These are phyloP conservation scores for Microdochium paspali DNA, from an alignment of 2,329 filamentous ascomycete species.

Conservation along the genomic window DNA sequence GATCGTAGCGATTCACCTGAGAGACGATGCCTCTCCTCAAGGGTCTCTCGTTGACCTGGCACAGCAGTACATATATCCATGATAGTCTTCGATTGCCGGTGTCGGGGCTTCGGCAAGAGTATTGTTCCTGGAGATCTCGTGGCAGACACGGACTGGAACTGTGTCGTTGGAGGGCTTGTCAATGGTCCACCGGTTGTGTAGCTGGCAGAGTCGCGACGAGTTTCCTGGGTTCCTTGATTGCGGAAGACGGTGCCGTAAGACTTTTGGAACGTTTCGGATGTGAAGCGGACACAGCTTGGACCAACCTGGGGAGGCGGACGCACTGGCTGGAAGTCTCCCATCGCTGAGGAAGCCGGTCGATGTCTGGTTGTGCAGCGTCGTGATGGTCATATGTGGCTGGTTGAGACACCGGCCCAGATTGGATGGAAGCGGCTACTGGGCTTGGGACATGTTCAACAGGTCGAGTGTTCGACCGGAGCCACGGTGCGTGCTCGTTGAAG, in stretches of 20 bases:
- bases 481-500: too few species aligned
- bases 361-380: neutral
- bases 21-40: too few species aligned
- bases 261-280: conserved; percentile 2
- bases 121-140: conserved; percentile 4
- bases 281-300: conserved; percentile 6
- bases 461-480: too few species aligned
- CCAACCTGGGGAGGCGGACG: neutral
- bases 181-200: conserved; percentile 9
- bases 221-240: conserved; percentile 2
- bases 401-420: too few species aligned
- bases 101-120: conserved; percentile 1
- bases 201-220: conserved; percentile 13
- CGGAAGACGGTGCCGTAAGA: neutral
- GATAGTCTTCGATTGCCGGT: conserved; percentile 5
- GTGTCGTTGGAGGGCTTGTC: conserved; percentile 11
- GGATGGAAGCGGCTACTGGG: too few species aligned
- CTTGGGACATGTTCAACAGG: too few species aligned
- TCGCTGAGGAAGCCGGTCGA: neutral
- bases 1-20: too few species aligned
- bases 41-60: too few species aligned
- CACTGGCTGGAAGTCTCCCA: neutral
- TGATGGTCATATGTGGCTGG: neutral
- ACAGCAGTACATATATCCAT: neutral
- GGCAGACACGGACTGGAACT: conserved; percentile 10